Evolutionary conservation across 768 basidiomycete species (phyloP), one percentile per base, ranked within the genome.

Genomic region (Lepiota subincarnata): DNA sequence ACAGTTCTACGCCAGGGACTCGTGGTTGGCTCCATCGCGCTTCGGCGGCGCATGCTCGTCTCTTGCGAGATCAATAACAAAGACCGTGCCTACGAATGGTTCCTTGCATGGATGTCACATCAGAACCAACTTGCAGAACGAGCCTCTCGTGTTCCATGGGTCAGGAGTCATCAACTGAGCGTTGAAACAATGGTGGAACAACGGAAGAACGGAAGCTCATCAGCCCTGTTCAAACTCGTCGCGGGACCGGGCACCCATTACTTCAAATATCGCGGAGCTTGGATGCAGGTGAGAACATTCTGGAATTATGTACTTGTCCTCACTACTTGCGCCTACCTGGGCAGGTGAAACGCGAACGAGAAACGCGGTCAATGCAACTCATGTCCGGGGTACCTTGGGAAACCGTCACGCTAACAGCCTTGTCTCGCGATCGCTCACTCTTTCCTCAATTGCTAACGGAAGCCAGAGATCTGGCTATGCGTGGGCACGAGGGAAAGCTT

Each of bases 381-480:
- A 87, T 88, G 76, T 89, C 92, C 4, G 95, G 96, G 6, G 82
- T 82, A 5, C 97, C 97, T 55, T 99, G 96, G 94, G 97, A 99
- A 70, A 98, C 96, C 0, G 85, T 98, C 42, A 95, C 87, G 36
- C 76, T 99, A 40, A 99, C 94, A 4, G 86, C 97, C 1, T 81
- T 99, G 35, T 96, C 93, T 13, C 78, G 86, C 41, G 95, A 96
- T 67, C 84, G 94, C 37, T 63, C 66, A 2, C 72, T 98, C 18
- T 98, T 99, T 66, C 81, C 92, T 1, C 62, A 74, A 39, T 74
- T 99, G 5, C 82, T 99, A 3, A 69, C 80, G 1, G 96, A 99
- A 66, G 96, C 97, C n/a, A 79, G 92, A 48, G 86, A 91, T 62
- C 74, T 95, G 37, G 95, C 93, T 0, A 79, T 96, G 75, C 79